Percentiles rank a stretch among this genome's conserved stretches.
phyloP scores from a whole-genome alignment of 371 early-diverging fungal species.

The Globomyces sp. region DNA sequence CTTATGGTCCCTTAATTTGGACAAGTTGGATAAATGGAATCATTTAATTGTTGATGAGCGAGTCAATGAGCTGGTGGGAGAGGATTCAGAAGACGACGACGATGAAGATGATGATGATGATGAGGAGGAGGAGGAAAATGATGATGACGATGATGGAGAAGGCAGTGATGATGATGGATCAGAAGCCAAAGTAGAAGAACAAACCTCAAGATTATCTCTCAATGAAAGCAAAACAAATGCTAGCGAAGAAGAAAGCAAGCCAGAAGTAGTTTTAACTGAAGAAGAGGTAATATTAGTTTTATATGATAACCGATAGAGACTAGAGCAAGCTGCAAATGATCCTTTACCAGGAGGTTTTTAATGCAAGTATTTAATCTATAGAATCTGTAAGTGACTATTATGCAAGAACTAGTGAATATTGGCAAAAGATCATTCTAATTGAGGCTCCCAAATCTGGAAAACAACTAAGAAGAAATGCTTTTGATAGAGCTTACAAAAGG shows the following conservation, averaged over 20 bases:
- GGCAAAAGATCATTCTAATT: slow-evolving; percentile 14
- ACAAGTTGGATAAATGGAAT: slow-evolving; percentile 59
- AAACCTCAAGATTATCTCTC: slow-evolving; percentile 4
- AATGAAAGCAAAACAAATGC: slow-evolving; percentile 27
- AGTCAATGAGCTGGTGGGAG: slow-evolving; percentile 49
- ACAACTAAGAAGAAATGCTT: slow-evolving; percentile 19
- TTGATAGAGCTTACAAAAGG: slow-evolving; percentile 18
- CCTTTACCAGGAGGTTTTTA: slow-evolving; percentile 33
- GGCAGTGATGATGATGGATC: slow-evolving; percentile 28
- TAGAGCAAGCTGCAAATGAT: slow-evolving; percentile 40
- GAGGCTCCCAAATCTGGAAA: slow-evolving; percentile 13
- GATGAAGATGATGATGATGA: slow-evolving; percentile 46
- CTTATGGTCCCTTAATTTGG: slow-evolving; percentile 60
- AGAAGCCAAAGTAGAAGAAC: slow-evolving; percentile 24
- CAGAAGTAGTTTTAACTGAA: slow-evolving; percentile 22
- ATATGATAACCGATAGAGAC: slow-evolving; percentile 26
- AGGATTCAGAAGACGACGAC: slow-evolving; percentile 44
- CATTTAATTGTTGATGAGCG: slow-evolving; percentile 48
- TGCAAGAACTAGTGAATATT: slow-evolving; percentile 34
- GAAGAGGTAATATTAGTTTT: slow-evolving; percentile 39
- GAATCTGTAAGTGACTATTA: slow-evolving; percentile 48
- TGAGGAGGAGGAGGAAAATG: slow-evolving; percentile 31
- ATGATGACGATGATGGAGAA: slow-evolving; percentile 15
- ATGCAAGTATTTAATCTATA: too few species aligned
- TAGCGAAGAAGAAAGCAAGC: slow-evolving; percentile 26